Percentiles rank a stretch among this genome's conserved stretches.
Conservation (phyloP, 495 filamentous ascomycete species). For the Penicillium malachiteum region DNA sequence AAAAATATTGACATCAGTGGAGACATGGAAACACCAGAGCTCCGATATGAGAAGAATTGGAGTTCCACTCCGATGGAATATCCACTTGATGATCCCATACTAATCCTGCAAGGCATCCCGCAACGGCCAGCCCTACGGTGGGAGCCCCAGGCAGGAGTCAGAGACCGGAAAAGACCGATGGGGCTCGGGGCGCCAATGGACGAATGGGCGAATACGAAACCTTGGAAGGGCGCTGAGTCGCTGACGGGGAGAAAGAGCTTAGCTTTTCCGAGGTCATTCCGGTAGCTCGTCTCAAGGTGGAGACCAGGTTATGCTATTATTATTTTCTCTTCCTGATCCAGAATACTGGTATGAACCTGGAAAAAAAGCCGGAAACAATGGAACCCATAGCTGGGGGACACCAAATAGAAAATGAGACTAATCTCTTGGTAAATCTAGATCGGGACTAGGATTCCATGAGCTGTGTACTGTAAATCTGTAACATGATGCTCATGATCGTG, state of each 20-base stretch:
- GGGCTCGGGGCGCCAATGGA: constrained; percentile 3
- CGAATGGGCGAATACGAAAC: constrained; percentile 11
- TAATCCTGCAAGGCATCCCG: constrained; percentile 15
- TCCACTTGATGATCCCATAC: not conserved
- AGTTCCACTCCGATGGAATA: not conserved
- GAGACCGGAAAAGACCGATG: constrained; percentile 23
- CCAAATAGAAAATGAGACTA: too few relatives aligned
- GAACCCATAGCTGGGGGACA: not conserved
- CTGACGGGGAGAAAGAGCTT: constrained; percentile 3
- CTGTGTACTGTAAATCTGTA: not conserved
- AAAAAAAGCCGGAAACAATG: not conserved
- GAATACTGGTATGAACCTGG: not conserved
- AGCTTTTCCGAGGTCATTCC: not conserved
- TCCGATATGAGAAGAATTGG: not conserved
- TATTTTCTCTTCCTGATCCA: too few relatives aligned
- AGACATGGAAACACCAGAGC: not conserved
- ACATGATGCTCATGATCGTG: not conserved
- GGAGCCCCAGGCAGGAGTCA: constrained; percentile 28
- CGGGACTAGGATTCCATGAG: not conserved
- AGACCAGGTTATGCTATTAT: not conserved
- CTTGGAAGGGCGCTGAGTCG: not conserved
- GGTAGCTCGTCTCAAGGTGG: not conserved
- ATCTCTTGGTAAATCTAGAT: not conserved
- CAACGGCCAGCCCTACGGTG: constrained; percentile 25
- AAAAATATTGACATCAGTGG: not conserved